Evolutionary conservation across 768 basidiomycete species (phyloP).

Genomic region (Trametes villosa): DNA sequence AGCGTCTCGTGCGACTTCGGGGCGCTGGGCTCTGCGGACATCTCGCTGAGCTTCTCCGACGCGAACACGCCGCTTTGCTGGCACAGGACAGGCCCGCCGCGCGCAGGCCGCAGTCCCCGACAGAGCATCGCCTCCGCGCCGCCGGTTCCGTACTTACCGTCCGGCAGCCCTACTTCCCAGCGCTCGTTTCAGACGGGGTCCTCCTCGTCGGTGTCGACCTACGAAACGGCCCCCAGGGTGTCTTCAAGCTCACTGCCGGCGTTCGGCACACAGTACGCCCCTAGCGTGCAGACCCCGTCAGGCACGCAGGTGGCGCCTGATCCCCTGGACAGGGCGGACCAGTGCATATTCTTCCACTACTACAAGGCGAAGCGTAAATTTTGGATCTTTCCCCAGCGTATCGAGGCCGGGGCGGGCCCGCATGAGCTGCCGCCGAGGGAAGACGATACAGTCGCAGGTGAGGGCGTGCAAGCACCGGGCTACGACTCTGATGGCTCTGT

Average conservation of each 20-base stretch:
- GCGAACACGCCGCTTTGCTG: neutral
- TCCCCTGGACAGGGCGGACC: slow-evolving; percentile 5
- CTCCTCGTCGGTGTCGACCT: no score
- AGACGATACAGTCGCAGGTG: neutral
- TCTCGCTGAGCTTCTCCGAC: neutral
- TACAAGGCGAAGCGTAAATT: slow-evolving; percentile 18
- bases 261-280: no score
- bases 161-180: no score
- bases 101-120: neutral
- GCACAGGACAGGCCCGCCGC: slow-evolving; percentile 1
- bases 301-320: neutral
- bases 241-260: no score
- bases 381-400: neutral
- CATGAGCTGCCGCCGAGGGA: slow-evolving; percentile 5
- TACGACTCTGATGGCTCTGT: slow-evolving; percentile 1
- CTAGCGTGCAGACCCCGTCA: no score
- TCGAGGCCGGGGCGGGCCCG: slow-evolving; percentile 19
- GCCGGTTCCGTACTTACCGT: no score
- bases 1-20: slow-evolving; percentile 8
- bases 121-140: no score
- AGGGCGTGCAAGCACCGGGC: neutral
- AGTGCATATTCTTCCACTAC: slow-evolving; percentile 21
- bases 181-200: no score
- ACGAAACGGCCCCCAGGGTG: no score
- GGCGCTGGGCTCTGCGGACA: neutral